phyloP scores from a whole-genome alignment of 2,329 filamentous ascomycete species.

The Talaromyces amestolkiae region DNA sequence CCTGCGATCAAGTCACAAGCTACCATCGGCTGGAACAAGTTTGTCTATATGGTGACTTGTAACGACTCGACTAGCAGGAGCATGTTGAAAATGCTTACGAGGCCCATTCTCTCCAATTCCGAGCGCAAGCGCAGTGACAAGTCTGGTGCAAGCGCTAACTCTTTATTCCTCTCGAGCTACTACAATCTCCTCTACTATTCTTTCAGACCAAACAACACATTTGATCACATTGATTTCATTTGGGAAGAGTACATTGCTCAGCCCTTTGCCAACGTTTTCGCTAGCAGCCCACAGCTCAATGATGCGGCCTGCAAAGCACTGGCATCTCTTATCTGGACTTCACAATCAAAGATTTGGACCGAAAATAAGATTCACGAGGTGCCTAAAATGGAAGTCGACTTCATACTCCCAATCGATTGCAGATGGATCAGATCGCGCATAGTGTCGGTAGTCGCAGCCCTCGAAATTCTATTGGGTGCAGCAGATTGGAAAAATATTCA shows the following conservation, averaged over 20 bases:
- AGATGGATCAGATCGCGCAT: constrained; percentile 82
- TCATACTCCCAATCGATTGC: constrained; percentile 78
- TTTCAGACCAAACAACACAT: constrained; percentile 67
- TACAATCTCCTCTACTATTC: constrained; percentile 81
- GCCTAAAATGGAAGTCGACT: constrained; percentile 60
- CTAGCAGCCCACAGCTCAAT: constrained; percentile 50
- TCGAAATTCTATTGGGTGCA: constrained; percentile 54
- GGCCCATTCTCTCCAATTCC: constrained; percentile 67
- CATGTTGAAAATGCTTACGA: constrained; percentile 63
- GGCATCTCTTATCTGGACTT: constrained; percentile 60
- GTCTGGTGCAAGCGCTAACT: constrained; percentile 45
- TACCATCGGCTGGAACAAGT: constrained; percentile 79
- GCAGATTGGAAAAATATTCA: constrained; percentile 54
- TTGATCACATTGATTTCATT: constrained; percentile 66
- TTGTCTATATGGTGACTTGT: constrained; percentile 70
- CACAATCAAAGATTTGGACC: constrained; percentile 63
- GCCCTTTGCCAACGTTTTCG: constrained; percentile 60
- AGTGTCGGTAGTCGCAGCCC: constrained; percentile 60
- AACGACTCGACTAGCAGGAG: constrained; percentile 56
- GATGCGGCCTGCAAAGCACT: constrained; percentile 67
- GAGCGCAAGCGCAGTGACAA: constrained; percentile 61
- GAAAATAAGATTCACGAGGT: constrained; percentile 67
- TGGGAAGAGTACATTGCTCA: constrained; percentile 75
- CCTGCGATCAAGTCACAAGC: constrained; percentile 69
- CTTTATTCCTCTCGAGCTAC: constrained; percentile 68